phyloP scores from a whole-genome alignment of 2,329 filamentous ascomycete species.

The Colletotrichum sp. region DNA sequence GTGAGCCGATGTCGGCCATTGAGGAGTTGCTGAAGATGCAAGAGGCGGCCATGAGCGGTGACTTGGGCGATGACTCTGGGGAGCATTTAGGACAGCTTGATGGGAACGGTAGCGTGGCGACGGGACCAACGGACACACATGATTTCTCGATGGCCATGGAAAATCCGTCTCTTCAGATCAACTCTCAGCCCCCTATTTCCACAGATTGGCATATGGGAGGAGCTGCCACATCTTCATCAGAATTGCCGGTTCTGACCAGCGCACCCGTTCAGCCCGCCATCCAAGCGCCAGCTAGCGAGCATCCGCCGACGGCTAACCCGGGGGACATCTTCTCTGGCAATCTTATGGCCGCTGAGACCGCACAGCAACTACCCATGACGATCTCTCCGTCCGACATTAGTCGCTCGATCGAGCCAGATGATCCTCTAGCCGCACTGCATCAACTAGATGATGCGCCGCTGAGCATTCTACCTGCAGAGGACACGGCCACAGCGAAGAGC shows the following conservation, averaged over 20 bases:
- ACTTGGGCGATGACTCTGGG: not conserved
- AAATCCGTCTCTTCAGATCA: conserved; percentile 9
- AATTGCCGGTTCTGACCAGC: conserved; percentile 1
- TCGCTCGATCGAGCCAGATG: conserved; percentile 29
- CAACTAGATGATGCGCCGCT: conserved; percentile 3
- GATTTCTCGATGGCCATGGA: not conserved
- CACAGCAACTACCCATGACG: conserved; percentile 32
- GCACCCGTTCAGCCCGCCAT: not conserved
- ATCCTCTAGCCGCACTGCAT: conserved; percentile 13
- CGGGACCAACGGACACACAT: not conserved
- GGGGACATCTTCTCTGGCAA: conserved; percentile 20
- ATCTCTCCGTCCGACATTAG: conserved; percentile 44
- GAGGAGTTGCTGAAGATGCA: conserved; percentile 16
- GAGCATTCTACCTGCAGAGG: conserved; percentile 7
- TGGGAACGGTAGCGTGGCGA: not conserved
- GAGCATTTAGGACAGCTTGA: not conserved
- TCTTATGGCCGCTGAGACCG: conserved; percentile 24
- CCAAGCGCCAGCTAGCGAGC: not conserved
- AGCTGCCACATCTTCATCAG: conserved; percentile 1
- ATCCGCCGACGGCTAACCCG: conserved; percentile 11
- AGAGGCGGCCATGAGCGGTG: not conserved
- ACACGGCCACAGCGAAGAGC: not conserved
- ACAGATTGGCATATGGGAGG: not conserved
- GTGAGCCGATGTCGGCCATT: conserved; percentile 13
- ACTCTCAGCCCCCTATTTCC: conserved; percentile 4